phyloP scores from a whole-genome alignment of 805 yeast species.

The Starmerella vitae region DNA sequence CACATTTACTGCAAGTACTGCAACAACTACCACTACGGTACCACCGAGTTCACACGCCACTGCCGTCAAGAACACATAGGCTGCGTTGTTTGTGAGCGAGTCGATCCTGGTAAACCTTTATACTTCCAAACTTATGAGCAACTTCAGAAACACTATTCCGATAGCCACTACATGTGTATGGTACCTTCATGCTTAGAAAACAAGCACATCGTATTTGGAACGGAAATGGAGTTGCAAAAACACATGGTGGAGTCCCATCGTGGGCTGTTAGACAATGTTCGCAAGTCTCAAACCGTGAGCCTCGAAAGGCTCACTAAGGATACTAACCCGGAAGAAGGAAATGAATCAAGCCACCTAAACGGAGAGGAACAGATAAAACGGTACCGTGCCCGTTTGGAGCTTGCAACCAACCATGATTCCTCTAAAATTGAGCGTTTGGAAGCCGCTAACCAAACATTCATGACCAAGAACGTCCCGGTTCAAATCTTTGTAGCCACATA shows the following conservation, averaged over 20 bases:
- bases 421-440: constrained; percentile 20
- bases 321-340: background rate
- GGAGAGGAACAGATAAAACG: constrained; percentile 1
- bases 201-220: constrained; percentile 82
- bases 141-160: constrained; percentile 59
- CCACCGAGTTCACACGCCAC: constrained; percentile 73
- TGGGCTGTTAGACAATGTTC: constrained; percentile 36
- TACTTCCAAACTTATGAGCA: constrained; percentile 67
- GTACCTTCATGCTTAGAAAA: constrained; percentile 70
- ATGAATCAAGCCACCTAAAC: background rate
- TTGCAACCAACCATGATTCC: constrained; percentile 26
- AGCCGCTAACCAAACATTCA: constrained; percentile 18
- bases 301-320: background rate
- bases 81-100: constrained; percentile 72
- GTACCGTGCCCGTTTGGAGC: constrained; percentile 20
- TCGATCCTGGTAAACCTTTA: constrained; percentile 44
- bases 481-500: constrained; percentile 19
- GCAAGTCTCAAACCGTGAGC: constrained; percentile 4
- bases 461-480: constrained; percentile 17
- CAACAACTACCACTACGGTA: constrained; percentile 62
- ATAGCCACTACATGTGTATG: constrained; percentile 62
- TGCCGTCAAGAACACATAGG: constrained; percentile 73
- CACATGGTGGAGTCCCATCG: constrained; percentile 81
- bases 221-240: constrained; percentile 71
- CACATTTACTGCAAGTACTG: constrained; percentile 70